phyloP scores from a whole-genome alignment of 2,329 filamentous ascomycete genomes.

The Ustulina deusta region DNA sequence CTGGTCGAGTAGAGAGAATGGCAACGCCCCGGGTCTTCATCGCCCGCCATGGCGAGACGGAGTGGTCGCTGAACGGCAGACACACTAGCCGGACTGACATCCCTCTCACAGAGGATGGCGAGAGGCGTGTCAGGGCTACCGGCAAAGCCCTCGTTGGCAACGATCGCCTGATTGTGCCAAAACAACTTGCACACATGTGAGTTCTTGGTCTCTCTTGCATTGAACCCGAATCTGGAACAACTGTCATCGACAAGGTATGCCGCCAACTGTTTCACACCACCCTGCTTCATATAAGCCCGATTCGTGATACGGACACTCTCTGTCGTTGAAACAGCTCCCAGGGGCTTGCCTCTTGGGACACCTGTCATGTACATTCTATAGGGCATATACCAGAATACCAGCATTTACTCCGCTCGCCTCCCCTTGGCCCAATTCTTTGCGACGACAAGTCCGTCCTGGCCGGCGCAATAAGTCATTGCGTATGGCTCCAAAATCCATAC shows the following conservation, averaged over 20 bases:
- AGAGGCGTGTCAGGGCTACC: constrained; percentile 79
- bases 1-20: constrained; percentile 42
- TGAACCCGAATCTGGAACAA: background rate
- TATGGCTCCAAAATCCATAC: background rate
- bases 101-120: constrained; percentile 83
- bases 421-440: background rate
- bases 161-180: constrained; percentile 86
- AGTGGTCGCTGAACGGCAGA: constrained; percentile 89
- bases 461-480: background rate
- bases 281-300: background rate
- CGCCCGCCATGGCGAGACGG: constrained; percentile 91
- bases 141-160: constrained; percentile 85
- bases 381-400: background rate
- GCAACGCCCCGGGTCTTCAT: constrained; percentile 80
- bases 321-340: background rate
- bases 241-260: background rate
- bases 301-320: background rate
- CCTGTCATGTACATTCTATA: background rate
- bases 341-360: background rate
- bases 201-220: constrained; percentile 46
- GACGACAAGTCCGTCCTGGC: background rate
- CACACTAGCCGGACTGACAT: constrained; percentile 92
- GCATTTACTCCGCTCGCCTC: background rate
- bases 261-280: background rate
- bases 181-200: constrained; percentile 84